Evolutionary conservation across 805 yeast species (phyloP), one percentile per base, ranked within the genome.

Genomic region (Barnettozyma populi): DNA sequence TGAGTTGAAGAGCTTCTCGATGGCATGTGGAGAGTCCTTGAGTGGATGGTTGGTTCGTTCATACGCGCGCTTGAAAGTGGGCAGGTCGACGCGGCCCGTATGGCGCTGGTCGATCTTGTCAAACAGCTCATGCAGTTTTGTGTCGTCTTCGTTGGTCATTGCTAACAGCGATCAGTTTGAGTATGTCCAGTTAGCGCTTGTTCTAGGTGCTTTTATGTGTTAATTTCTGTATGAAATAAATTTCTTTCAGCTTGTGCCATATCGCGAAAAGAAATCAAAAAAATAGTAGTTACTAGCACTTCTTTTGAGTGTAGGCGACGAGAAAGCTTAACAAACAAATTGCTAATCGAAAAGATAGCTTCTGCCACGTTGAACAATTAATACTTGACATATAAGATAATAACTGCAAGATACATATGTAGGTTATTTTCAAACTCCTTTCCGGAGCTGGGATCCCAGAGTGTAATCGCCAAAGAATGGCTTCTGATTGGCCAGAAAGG

Each of bases 31-130:
- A 23, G 80, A 78, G 48, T 79, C 72, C 43, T 78, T 77, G 20
- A 86, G 67, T 1, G 92, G 95, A 62, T 86, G 90, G 47, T 82
- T 54, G 14, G 62, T 64, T 63, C 44, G 60, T 57, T 62, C 63
- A 42, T 74, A 71, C 0, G 77, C 79, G 45, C 58, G 51, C 11
- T 59, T 56, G 34, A 75, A 57, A 7, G 70, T 63, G 11, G 60
- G 62, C 10, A 64, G 59, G 46, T 72, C 71, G 2, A 74, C 57
- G 20, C 57, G 51, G 1, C 77, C 76, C 19, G 59, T 59, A 34
- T 62, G 50, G 20, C 68, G 52, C 16, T 66, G 55, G 55, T 79
- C 84, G 21, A 79, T 68, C 39, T 64, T 56, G 20, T 66, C 58
- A 52, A 75, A 80, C 18, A 79, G 60, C 43, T 59, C 56, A 38